A percentile compares a stretch with the other conserved stretches of the same genome.
These are phyloP conservation scores for Leptosphaerulina australis DNA, from an alignment of 2,329 filamentous ascomycete genomes.

Conservation along the genomic window DNA sequence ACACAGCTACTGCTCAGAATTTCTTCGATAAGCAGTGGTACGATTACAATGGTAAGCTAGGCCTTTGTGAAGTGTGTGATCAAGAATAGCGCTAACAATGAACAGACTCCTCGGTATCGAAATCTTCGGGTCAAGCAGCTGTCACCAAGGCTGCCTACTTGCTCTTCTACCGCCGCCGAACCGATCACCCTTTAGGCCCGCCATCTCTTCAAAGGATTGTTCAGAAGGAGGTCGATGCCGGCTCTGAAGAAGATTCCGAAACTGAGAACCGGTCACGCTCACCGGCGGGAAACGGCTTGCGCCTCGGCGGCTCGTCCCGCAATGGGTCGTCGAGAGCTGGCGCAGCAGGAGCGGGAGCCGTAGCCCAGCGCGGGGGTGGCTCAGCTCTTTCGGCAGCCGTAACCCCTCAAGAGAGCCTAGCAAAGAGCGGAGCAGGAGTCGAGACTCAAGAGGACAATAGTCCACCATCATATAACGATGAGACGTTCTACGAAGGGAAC, in stretches of 20 bases:
- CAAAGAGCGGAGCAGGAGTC: constrained; percentile 45
- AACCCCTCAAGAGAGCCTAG: constrained; percentile 44
- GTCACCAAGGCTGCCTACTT: constrained; percentile 84
- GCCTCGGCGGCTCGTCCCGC: constrained; percentile 86
- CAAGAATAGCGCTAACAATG: constrained; percentile 49
- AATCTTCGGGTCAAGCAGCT: constrained; percentile 63
- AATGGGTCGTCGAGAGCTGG: constrained; percentile 91
- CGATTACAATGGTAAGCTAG: constrained; percentile 81
- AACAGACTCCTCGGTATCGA: constrained; percentile 75
- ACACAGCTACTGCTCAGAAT: constrained; percentile 93
- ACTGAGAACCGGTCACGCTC: constrained; percentile 49
- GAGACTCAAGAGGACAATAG: constrained; percentile 40
- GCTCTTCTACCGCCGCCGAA: constrained; percentile 91
- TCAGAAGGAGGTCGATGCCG: constrained; percentile 57
- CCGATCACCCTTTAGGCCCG: constrained; percentile 77
- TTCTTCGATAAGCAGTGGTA: constrained; percentile 92
- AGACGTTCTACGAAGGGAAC: constrained; percentile 37
- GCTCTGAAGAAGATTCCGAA: constrained; percentile 53
- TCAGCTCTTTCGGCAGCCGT: constrained; percentile 40
- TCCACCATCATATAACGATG: constrained; percentile 23
- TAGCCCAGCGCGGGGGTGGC: constrained; percentile 48
- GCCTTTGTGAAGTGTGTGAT: neutral
- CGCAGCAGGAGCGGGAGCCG: constrained; percentile 72
- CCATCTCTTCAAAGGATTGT: constrained; percentile 74
- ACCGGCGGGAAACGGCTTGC: constrained; percentile 79